Conservation (phyloP, 192 early-diverging fungal species). For the Backusella tarrabulga region DNA sequence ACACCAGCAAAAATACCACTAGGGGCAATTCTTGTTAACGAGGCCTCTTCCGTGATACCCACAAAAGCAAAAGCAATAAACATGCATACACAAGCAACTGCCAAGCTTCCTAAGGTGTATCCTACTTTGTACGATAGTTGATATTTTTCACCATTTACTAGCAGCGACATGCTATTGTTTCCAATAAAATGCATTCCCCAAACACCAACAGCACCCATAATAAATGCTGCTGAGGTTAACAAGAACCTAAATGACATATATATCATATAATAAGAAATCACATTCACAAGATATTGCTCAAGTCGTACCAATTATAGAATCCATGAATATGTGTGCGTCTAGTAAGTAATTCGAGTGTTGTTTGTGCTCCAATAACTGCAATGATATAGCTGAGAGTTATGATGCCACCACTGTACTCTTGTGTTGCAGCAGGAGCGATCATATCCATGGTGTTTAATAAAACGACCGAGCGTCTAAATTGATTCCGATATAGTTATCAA, state of each 20-base stretch:
- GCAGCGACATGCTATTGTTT: slow-evolving; percentile 30
- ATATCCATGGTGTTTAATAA: slow-evolving; percentile 1
- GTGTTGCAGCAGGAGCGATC: not conserved
- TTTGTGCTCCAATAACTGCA: slow-evolving; percentile 37
- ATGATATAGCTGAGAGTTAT: slow-evolving; percentile 31
- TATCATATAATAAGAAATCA: not conserved
- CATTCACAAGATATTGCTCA: not conserved
- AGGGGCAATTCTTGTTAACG: slow-evolving; percentile 26
- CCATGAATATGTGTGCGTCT: slow-evolving; percentile 36
- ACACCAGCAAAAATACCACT: slow-evolving; percentile 38
- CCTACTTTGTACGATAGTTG: slow-evolving; percentile 29
- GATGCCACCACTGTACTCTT: slow-evolving; percentile 27
- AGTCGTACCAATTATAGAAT: slow-evolving; percentile 28
- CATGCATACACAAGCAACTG: slow-evolving; percentile 31
- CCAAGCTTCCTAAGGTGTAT: slow-evolving; percentile 34
- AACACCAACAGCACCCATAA: slow-evolving; percentile 39
- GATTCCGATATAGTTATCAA: not conserved
- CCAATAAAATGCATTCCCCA: slow-evolving; percentile 49
- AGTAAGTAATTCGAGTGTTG: slow-evolving; percentile 39
- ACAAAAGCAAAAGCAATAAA: slow-evolving; percentile 31
- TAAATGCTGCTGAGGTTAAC: slow-evolving; percentile 31
- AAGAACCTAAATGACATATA: slow-evolving; percentile 20
- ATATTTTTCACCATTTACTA: not conserved
- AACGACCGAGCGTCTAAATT: not conserved
- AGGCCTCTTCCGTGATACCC: slow-evolving; percentile 34